Conservation (phyloP, 164 flowering plant species). For the Liriodendron chinense region DNA sequence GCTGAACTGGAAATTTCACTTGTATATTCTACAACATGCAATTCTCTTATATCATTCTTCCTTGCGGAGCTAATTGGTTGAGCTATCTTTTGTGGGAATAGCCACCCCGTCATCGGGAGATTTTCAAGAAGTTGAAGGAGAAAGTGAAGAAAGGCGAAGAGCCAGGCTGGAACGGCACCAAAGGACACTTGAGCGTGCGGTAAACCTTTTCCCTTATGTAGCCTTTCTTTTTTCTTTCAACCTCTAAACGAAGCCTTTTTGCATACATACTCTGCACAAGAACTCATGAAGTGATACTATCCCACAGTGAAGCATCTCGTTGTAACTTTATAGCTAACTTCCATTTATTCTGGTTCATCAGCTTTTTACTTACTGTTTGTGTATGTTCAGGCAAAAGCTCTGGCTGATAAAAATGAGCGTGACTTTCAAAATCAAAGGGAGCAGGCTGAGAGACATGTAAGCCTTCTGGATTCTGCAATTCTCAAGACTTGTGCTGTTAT, state of each 20-base stretch:
- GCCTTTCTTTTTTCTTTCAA: not conserved
- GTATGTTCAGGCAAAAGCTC: constrained; percentile 61
- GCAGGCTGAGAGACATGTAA: constrained; percentile 85
- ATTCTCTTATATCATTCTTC: not conserved
- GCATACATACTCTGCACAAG: not conserved
- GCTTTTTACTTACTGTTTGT: constrained; percentile 6
- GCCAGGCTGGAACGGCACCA: constrained; percentile 61
- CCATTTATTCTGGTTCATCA: not conserved
- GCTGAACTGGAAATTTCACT: not conserved
- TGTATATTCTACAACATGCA: not conserved
- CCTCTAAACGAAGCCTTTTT: not conserved
- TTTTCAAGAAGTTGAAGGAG: constrained; percentile 76
- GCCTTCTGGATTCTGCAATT: constrained; percentile 16
- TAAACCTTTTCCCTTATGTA: constrained; percentile 16
- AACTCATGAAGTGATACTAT: not conserved
- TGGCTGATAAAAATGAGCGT: constrained; percentile 83
- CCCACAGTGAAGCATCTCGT: not conserved
- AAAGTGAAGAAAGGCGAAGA: constrained; percentile 71
- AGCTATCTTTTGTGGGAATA: constrained; percentile 17
- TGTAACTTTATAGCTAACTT: not conserved
- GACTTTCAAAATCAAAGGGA: constrained; percentile 69
- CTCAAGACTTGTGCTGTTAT: not conserved
- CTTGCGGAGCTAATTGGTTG: not conserved
- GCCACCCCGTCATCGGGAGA: constrained; percentile 46
- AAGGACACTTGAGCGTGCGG: constrained; percentile 64